Evolutionary conservation across 768 basidiomycete genomes (phyloP).

Genomic region (Vishniacozyma victoriae): DNA sequence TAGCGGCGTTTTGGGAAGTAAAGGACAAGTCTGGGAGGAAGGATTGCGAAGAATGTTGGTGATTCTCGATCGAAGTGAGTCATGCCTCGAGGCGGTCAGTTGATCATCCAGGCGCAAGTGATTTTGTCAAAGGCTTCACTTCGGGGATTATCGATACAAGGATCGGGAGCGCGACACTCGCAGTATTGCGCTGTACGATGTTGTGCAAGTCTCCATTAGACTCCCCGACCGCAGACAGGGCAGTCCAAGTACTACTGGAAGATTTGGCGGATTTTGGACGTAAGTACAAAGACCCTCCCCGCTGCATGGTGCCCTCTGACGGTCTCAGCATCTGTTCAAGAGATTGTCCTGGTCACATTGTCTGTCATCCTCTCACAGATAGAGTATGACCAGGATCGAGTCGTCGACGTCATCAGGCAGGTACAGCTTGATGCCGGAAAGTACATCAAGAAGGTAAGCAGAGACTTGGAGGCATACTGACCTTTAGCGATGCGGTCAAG

Average conservation of each 20-base stretch:
- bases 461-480: background rate
- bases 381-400: background rate
- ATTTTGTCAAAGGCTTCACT: constrained; percentile 2
- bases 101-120: background rate
- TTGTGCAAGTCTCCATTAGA: constrained; percentile 5
- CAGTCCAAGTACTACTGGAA: background rate
- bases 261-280: background rate
- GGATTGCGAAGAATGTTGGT: constrained; percentile 2
- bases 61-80: constrained; percentile 2
- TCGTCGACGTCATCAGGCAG: background rate
- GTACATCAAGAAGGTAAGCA: constrained; percentile 7
- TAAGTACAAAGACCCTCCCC: background rate
- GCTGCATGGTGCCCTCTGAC: background rate
- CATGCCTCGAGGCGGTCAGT: too few relatives aligned
- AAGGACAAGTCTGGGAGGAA: constrained; percentile 8
- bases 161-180: background rate
- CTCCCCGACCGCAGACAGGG: background rate
- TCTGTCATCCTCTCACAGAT: background rate
- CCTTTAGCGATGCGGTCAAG: constrained; percentile 5
- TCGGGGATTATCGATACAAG: background rate
- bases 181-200: constrained; percentile 6
- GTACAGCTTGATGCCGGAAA: background rate
- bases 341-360: constrained; percentile 9
- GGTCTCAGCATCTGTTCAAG: constrained; percentile 11
- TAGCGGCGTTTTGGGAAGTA: background rate